Evolutionary conservation across 371 early-diverging fungal species (phyloP), one percentile per base, ranked within the genome.

Genomic region (Parasitella parasitica): DNA sequence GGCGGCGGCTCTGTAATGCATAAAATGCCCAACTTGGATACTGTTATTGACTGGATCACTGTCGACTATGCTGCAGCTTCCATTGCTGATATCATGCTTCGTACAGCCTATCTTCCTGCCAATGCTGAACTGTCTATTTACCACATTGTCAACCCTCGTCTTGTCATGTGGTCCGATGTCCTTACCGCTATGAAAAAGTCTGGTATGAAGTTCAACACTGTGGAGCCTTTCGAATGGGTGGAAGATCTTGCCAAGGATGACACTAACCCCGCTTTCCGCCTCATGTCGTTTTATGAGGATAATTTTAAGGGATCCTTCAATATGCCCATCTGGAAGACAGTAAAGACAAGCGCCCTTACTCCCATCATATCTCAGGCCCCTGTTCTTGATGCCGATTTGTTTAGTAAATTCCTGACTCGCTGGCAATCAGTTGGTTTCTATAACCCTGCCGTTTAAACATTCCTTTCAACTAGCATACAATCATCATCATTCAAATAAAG

Each of bases 71-170:
- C 79, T 16, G 64, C 74, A 2, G 28, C 57, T 2, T 37, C 63
- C 16, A 76, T 79, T 39, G 41, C 39, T 1, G 71, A 76, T 24
- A 72, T 79, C 8, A 70, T 79, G 71, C 43, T 72, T 27, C 43
- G 41, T 22, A 70, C 74, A 4, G 56, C 61, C 1, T 27, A 55
- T 16, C 15, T 30, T 6, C 28, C 30, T 8, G 59, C 59, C 6
- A 18, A 41, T 13, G 6, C 26, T 9, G 6, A 51, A 0, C 20
- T 35, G 11, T 58, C 51, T 18, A 26, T 72, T 4, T 79, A 63
- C 49, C 76, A 79, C 54, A 67, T 79, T 48, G 79, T 79, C 0
- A 76, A 72, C 20, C 72, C 79, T 20, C 36, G 38, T 0, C 26
- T 28, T 7, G 38, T 72, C 1, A 48, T 15, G 8, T 79, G 79